Conservation (phyloP, 1,139 yeast species). For the Saccharomyces hybrid region DNA sequence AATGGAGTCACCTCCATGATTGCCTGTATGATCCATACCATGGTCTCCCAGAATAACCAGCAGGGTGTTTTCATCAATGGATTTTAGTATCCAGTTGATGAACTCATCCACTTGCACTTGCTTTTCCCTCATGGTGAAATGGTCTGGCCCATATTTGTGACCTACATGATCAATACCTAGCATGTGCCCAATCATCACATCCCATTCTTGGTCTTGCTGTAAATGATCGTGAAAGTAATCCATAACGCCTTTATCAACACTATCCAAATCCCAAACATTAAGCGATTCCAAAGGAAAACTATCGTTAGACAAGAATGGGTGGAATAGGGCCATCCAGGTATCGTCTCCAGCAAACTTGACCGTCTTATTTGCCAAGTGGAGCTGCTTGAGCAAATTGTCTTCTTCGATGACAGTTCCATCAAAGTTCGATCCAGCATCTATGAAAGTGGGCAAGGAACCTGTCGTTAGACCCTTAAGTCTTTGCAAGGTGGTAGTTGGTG, state of each 20-base stretch:
- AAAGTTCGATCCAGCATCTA: conserved; percentile 96
- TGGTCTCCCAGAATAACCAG: conserved; percentile 91
- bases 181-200: conserved; percentile 82
- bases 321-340: conserved; percentile 86
- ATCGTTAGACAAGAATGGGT: conserved; percentile 49
- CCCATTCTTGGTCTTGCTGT: conserved; percentile 59
- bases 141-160: conserved; percentile 90
- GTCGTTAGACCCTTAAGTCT: conserved; percentile 91
- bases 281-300: conserved; percentile 76
- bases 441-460: conserved; percentile 89
- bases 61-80: conserved; percentile 68
- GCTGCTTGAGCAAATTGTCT: conserved; percentile 80
- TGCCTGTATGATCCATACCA: conserved; percentile 94
- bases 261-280: conserved; percentile 90
- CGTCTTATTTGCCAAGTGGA: conserved; percentile 46
- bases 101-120: conserved; percentile 70
- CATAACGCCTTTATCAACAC: conserved; percentile 89
- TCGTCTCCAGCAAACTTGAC: conserved; percentile 92
- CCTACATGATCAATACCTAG: conserved; percentile 98
- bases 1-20: conserved; percentile 91
- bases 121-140: conserved; percentile 73
- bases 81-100: conserved; percentile 44
- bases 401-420: conserved; percentile 88
- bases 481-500: conserved; percentile 95
- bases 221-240: conserved; percentile 38